phyloP scores from a whole-genome alignment of 768 basidiomycete genomes.

The Auricularia cornea region DNA sequence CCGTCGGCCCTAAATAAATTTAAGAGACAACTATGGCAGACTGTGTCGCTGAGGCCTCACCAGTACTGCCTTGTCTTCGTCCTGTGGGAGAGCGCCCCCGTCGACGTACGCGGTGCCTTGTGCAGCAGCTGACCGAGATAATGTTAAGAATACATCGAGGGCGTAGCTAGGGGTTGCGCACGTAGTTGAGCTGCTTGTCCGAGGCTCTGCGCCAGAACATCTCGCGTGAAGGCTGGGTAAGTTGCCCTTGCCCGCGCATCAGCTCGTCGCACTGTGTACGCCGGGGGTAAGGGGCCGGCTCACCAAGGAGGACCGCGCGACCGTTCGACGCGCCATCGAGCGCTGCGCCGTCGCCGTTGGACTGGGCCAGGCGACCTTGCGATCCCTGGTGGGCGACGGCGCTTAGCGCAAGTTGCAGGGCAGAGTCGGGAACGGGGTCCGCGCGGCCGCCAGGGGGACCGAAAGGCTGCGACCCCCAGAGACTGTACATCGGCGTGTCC shows the following conservation, averaged over 20 bases:
- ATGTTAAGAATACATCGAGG: neutral
- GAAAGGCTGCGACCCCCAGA: conserved; percentile 16
- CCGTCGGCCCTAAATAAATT: conserved; percentile 24
- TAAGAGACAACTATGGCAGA: conserved; percentile 3
- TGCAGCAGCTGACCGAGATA: conserved; percentile 13
- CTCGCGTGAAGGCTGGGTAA: conserved; percentile 10
- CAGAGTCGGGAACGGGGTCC: conserved; percentile 10
- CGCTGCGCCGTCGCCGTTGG: conserved; percentile 20
- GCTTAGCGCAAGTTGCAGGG: conserved; percentile 20
- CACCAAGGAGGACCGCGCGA: conserved; percentile 19
- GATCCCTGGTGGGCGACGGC: conserved; percentile 18
- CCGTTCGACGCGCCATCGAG: conserved; percentile 23
- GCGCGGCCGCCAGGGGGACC: conserved; percentile 1
- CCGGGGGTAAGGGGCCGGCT: neutral
- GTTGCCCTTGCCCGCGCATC: too few species aligned
- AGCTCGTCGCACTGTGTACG: neutral
- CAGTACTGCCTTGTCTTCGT: conserved; percentile 26
- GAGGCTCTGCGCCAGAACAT: conserved; percentile 17
- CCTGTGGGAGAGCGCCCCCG: conserved; percentile 35
- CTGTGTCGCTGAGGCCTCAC: conserved; percentile 12
- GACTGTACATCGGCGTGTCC: conserved; percentile 19
- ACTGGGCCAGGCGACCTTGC: conserved; percentile 21
- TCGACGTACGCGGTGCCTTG: conserved; percentile 21
- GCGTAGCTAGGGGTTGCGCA: neutral
- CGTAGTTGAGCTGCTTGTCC: conserved; percentile 16